A percentile compares a stretch with the other conserved stretches of the same genome.
Evolutionary conservation across 139 green algal species (phyloP).

Genomic region (Spirogloea muscicola): DNA sequence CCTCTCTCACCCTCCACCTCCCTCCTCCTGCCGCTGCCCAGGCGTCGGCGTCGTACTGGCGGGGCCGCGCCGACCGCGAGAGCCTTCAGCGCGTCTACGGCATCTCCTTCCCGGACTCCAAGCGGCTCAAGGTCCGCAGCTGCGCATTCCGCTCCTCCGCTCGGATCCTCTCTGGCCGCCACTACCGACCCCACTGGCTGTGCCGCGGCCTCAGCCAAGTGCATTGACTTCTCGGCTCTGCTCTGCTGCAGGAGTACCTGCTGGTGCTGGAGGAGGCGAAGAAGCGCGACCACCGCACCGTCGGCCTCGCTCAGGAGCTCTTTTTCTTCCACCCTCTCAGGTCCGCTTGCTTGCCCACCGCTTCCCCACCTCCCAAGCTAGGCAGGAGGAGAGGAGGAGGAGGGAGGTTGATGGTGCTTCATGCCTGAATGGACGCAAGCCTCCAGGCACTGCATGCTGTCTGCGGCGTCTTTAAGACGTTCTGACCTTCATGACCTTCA

Average conservation of each 20-base stretch:
- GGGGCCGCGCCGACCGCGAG: slow-evolving; percentile 49
- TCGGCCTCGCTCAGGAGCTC: slow-evolving; percentile 82
- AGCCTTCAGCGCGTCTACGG: slow-evolving; percentile 87
- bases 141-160: too few species aligned
- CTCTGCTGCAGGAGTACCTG: slow-evolving; percentile 76
- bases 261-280: slow-evolving; percentile 91
- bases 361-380: too few species aligned
- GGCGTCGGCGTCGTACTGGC: slow-evolving; percentile 31
- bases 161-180: too few species aligned
- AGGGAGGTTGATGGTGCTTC: too few species aligned
- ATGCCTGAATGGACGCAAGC: too few species aligned
- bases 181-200: too few species aligned
- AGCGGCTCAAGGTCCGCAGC: slow-evolving; percentile 69
- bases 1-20: neutral
- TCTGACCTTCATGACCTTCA: too few species aligned
- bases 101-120: slow-evolving; percentile 92
- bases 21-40: slow-evolving; percentile 1
- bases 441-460: too few species aligned
- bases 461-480: too few species aligned
- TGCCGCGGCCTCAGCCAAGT: too few species aligned
- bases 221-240: neutral
- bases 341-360: slow-evolving; percentile 1
- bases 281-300: slow-evolving; percentile 91
- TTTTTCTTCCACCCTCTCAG: slow-evolving; percentile 95
- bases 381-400: too few species aligned